Conservation (phyloP, 768 basidiomycete species). For the Omphalotus guepiniiformis region DNA sequence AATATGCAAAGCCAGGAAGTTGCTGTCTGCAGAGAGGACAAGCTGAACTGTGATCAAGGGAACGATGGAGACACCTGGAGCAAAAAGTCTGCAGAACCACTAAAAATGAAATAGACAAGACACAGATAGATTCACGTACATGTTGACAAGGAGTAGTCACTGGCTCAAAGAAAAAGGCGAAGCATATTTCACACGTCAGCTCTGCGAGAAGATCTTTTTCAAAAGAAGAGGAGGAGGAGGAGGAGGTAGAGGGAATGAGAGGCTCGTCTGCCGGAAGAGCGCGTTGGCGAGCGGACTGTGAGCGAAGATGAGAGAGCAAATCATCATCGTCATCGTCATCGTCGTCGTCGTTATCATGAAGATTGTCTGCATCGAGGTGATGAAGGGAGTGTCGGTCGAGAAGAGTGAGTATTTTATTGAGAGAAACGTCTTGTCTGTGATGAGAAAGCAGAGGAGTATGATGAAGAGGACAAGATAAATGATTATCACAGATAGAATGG, state of each 20-base stretch:
- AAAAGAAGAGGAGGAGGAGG: conserved; percentile 32
- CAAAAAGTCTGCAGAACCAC: conserved; percentile 73
- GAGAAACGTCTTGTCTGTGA: conserved; percentile 45
- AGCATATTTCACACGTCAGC: conserved; percentile 90
- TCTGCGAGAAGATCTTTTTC: conserved; percentile 64
- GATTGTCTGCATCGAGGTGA: conserved; percentile 22
- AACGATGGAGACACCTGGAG: conserved; percentile 80
- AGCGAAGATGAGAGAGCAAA: conserved; percentile 35
- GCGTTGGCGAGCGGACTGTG: conserved; percentile 26
- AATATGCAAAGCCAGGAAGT: conserved; percentile 71
- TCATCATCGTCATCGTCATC: conserved; percentile 26
- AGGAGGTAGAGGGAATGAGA: conserved; percentile 20
- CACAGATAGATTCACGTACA: conserved; percentile 40
- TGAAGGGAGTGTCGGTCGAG: conserved; percentile 20
- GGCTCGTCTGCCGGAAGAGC: conserved; percentile 28
- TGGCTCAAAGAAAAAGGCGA: conserved; percentile 76
- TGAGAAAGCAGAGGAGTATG: conserved; percentile 18
- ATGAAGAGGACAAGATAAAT: conserved; percentile 27
- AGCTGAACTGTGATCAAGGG: conserved; percentile 75
- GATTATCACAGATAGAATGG: conserved; percentile 72
- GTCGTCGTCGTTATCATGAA: conserved; percentile 26
- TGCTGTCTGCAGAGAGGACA: conserved; percentile 87
- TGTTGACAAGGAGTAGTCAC: conserved; percentile 96
- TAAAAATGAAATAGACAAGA: conserved; percentile 3
- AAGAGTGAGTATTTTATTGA: conserved; percentile 52